Base-by-base conservation (phyloP, 441 rosid species). In the Croton setiger region DNA sequence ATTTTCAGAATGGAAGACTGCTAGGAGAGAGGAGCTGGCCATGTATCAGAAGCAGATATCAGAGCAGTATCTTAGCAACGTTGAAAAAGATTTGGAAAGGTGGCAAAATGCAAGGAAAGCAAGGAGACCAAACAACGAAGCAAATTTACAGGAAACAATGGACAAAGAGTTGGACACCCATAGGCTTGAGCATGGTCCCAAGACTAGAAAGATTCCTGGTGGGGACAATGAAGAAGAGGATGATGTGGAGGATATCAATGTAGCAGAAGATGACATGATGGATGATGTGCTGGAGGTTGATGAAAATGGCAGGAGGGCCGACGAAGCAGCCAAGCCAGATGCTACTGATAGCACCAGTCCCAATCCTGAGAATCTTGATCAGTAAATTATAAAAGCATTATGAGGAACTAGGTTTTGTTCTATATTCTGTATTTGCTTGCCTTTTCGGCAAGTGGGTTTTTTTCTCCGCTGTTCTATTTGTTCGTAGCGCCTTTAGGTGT, bases 161-260 rank as follows among this genome's bases (percentile, higher is more conserved):
- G 98, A 94, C 88, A 87, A 88, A 74, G 99, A 94, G 71, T 73
- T 94, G 74, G 98, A 94, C 62, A 84, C 83, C 35, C 99, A 90
- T 73, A 80, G 92, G 82, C 90, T 94, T 70, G 97, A 94, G 86
- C 96, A 94, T 36, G 99, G 99, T 69, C 99, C 94, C 20, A 94
- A 90, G 85, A 84, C 81, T 39, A 90, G 98, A 78, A 92, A 86
- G 80, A 85, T 94, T 23, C 97, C 89, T 0, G 89, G 86, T 67
- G 81, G 86, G 67, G 75, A 81, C 77, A 81, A 76, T 73, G 92
- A 87, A 60, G 94, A 89, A 5, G 97, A 93, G 68, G 98, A 90
- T 9, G 96, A 90, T 23, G 92, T 87, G 65, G 97, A 92, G 72
- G 99, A 88, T 73, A 88, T 92, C 68, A 90, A 87, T 63, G 92